Evolutionary conservation across 495 filamentous ascomycete species (phyloP).

Genomic region (Penicillium bialowiezense): DNA sequence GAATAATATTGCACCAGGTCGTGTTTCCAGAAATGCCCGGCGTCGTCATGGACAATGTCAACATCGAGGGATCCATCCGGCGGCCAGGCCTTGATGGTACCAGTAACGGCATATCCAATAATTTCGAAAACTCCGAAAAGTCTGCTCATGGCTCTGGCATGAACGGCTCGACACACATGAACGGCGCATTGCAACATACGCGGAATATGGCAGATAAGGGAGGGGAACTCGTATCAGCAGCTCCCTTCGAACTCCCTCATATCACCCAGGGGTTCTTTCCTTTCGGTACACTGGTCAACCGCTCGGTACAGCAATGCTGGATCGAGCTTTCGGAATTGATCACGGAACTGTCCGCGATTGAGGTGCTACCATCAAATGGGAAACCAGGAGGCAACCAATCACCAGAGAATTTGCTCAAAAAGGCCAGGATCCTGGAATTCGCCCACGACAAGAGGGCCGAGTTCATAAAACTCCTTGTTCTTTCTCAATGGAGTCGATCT

Average conservation of each 20-base stretch:
- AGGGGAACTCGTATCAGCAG: background rate
- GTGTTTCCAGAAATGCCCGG: constrained; percentile 41
- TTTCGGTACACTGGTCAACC: constrained; percentile 64
- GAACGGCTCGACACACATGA: constrained; percentile 31
- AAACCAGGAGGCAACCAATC: constrained; percentile 58
- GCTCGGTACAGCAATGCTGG: constrained; percentile 79
- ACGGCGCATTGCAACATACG: constrained; percentile 24
- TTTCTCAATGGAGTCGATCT: constrained; percentile 83
- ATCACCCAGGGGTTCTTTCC: constrained; percentile 74
- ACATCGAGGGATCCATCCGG: constrained; percentile 27
- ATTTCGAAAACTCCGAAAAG: constrained; percentile 13
- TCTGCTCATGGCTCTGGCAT: constrained; percentile 10
- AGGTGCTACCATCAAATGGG: constrained; percentile 49
- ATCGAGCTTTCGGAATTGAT: constrained; percentile 71
- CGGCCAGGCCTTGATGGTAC: constrained; percentile 22
- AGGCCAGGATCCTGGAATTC: constrained; percentile 70
- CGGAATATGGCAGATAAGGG: constrained; percentile 4
- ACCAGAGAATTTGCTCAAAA: constrained; percentile 72
- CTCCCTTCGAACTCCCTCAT: constrained; percentile 72
- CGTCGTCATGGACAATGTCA: constrained; percentile 45
- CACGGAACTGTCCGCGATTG: constrained; percentile 63
- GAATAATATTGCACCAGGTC: constrained; percentile 3
- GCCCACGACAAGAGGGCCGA: constrained; percentile 60
- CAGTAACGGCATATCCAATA: constrained; percentile 22
- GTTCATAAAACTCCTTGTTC: constrained; percentile 88